A percentile compares a stretch with the other conserved stretches of the same genome.
phyloP scores from a whole-genome alignment of 768 basidiomycete species.

The Suillus plorans region DNA sequence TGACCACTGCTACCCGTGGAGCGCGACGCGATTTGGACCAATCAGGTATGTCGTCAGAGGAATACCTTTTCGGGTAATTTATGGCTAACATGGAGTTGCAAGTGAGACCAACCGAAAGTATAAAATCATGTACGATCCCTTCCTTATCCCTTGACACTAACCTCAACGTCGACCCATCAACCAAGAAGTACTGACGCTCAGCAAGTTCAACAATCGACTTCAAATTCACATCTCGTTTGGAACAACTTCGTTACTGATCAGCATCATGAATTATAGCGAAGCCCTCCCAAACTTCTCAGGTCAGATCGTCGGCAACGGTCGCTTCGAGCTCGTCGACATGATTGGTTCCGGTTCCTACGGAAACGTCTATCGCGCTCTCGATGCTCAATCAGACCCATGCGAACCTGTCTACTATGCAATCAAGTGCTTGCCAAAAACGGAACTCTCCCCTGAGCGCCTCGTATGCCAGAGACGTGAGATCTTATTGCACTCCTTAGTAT shows the following conservation, averaged over 20 bases:
- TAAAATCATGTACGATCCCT: neutral
- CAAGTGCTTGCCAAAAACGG: conserved; percentile 70
- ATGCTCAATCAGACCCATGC: conserved; percentile 39
- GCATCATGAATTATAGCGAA: conserved; percentile 2
- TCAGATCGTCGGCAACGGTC: conserved; percentile 53
- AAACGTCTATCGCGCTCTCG: conserved; percentile 72
- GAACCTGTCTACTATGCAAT: conserved; percentile 57
- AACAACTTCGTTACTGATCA: conserved; percentile 2
- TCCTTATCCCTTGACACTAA: conserved; percentile 3
- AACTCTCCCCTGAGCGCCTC: conserved; percentile 52
- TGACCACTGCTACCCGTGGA: neutral
- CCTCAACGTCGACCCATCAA: conserved; percentile 3
- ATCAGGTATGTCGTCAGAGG: neutral
- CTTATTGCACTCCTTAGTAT: conserved; percentile 49
- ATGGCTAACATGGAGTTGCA: neutral
- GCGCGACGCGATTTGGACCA: neutral
- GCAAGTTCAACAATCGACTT: conserved; percentile 1
- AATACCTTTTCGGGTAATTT: neutral
- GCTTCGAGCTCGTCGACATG: conserved; percentile 56
- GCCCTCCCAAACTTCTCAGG: conserved; percentile 52
- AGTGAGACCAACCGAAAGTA: neutral
- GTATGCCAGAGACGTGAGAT: conserved; percentile 72
- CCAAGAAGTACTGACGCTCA: conserved; percentile 1
- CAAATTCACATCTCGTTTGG: neutral
- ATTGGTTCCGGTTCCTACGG: conserved; percentile 79